Base-by-base conservation (phyloP, 108 stramenopile species). In the Discostella pseudostelligera region DNA sequence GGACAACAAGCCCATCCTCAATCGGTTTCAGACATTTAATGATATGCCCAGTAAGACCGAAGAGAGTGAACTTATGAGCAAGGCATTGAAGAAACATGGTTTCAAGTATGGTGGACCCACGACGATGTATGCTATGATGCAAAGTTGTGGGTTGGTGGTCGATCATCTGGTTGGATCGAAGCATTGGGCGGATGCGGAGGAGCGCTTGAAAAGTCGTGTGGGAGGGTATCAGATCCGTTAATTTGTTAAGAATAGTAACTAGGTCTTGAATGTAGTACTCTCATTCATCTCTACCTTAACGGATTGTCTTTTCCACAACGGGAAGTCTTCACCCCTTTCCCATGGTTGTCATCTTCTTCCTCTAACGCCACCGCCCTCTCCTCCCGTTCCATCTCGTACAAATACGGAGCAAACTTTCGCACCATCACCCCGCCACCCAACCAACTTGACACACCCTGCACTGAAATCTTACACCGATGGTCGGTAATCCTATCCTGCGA, bases 401-500 rank as follows among this genome's bases (percentile, higher is more conserved):
- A 37, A 57, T 60, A 54, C 1, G 92, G 92, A 45, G 78, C 82
- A 66, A 90, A 93, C 20, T 82, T 76, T 29, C 74, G 43, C 9
- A 93, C 92, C 50, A 93, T 67, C 4, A 40, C 42, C 8, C 79
- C 81, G 25, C 71, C 80, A 64, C 68, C 72, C 29, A 93, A 57
- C 39, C 89, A 68, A 32, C 68, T 70, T 39, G 62, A 50, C 45
- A 93, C 85, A 4, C 92, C 92, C 56, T 84, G 76, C 5, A 82
- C 81, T 0, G 89, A 81, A 29, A 81, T 72, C 60, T 90, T 88
- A 64, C 87, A 90, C 16, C 98, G 85, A 76, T 98, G 98, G 65
- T 99, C 98, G 17, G 96, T 96, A n/a, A 97, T 83, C 20, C 97
- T 83, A 83, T 99, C 97, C 70, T 98, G 97, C 4, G 97, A 84